Conservation (phyloP, 2,329 filamentous ascomycete species). For the Bipolaris sorokiniana region DNA sequence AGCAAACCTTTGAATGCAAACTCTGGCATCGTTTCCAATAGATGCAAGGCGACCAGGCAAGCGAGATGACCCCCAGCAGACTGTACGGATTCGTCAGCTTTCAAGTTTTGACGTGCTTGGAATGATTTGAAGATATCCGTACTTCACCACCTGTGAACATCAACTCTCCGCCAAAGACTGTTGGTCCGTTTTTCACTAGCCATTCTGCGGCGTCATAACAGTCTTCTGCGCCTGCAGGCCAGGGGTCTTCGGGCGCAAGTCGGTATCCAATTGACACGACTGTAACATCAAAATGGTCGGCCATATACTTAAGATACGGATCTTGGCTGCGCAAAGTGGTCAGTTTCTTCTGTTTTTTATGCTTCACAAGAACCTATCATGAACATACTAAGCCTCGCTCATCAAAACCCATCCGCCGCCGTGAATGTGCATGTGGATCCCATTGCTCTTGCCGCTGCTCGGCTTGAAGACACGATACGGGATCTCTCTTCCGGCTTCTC, state of each 20-base stretch:
- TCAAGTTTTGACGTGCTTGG: background rate
- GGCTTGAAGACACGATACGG: constrained; percentile 61
- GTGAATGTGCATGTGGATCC: constrained; percentile 63
- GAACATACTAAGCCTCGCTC: constrained; percentile 39
- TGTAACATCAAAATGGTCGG: constrained; percentile 56
- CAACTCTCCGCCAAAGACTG: constrained; percentile 52
- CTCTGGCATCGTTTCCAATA: constrained; percentile 46
- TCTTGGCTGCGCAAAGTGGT: constrained; percentile 51
- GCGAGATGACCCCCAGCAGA: constrained; percentile 61
- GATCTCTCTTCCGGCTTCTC: constrained; percentile 59
- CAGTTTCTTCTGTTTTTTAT: background rate
- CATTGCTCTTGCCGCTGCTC: constrained; percentile 52
- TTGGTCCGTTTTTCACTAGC: constrained; percentile 56
- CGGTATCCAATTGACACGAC: constrained; percentile 65
- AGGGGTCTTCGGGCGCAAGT: constrained; percentile 65
- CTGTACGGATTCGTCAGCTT: constrained; percentile 25
- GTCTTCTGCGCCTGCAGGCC: constrained; percentile 61
- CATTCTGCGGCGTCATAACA: constrained; percentile 64
- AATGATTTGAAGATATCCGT: constrained; percentile 26
- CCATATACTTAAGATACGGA: constrained; percentile 56
- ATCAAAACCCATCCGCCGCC: constrained; percentile 58
- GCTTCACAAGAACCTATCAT: background rate
- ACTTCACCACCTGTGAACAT: constrained; percentile 51
- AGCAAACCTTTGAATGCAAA: constrained; percentile 59
- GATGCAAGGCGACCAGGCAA: constrained; percentile 55